These are phyloP conservation scores for Eremochloa ophiuroides DNA, from an alignment of 176 grass and related monocot genomes.

Conservation along the genomic window DNA sequence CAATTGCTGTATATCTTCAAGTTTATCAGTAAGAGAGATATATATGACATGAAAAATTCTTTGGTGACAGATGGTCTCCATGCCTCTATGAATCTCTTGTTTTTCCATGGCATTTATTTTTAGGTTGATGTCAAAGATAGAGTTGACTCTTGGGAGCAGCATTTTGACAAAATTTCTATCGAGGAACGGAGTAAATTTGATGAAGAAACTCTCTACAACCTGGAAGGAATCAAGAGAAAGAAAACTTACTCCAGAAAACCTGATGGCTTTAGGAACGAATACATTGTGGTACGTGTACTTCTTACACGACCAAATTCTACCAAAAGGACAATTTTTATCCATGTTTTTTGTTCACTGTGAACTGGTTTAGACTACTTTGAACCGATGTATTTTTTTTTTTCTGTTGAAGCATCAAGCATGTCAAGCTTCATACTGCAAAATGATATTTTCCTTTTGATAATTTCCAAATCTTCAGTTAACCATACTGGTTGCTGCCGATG, in stretches of 20 bases:
- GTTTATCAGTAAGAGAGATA: slow-evolving; percentile 34
- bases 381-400: neutral
- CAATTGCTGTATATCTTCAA: slow-evolving; percentile 27
- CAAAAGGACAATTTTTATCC: neutral
- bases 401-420: neutral
- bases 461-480: slow-evolving; percentile 10
- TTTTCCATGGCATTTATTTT: neutral
- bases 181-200: slow-evolving; percentile 38
- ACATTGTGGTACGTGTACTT: slow-evolving; percentile 31
- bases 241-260: slow-evolving; percentile 25
- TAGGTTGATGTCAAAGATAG: slow-evolving; percentile 15
- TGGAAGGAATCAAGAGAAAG: slow-evolving; percentile 31
- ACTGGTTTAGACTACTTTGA: neutral
- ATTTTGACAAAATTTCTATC: slow-evolving; percentile 25
- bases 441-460: neutral
- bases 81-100: neutral
- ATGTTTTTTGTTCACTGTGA: neutral
- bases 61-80: neutral
- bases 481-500: slow-evolving; percentile 26
- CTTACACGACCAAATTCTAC: neutral
- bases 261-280: slow-evolving; percentile 40
- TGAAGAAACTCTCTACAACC: slow-evolving; percentile 31
- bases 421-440: neutral
- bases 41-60: neutral
- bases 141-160: neutral